These are phyloP conservation scores for Barnettozyma populi DNA, from an alignment of 805 yeast species.

Conservation along the genomic window DNA sequence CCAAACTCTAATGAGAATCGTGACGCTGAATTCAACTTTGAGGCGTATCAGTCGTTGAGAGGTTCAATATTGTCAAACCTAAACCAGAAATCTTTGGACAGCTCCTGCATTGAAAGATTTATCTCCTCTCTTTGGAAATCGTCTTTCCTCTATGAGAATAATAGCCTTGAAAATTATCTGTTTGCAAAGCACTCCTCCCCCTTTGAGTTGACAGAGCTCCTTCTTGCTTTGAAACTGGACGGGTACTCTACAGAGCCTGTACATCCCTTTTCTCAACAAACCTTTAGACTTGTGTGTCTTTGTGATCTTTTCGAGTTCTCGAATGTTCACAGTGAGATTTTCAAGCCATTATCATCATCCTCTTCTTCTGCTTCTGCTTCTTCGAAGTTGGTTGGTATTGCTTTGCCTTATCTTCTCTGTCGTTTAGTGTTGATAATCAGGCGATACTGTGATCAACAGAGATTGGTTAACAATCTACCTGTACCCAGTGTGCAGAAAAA, in stretches of 20 bases:
- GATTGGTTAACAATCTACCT: conserved; percentile 57
- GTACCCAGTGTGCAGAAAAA: conserved; percentile 56
- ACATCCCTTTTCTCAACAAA: conserved; percentile 35
- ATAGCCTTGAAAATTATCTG: conserved; percentile 43
- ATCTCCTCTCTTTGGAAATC: conserved; percentile 48
- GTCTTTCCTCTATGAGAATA: conserved; percentile 55
- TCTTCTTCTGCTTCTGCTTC: not conserved
- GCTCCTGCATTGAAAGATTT: conserved; percentile 35
- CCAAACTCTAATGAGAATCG: conserved; percentile 24
- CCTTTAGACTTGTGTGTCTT: conserved; percentile 53
- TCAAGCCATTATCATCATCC: conserved; percentile 6
- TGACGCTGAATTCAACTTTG: conserved; percentile 42
- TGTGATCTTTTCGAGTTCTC: conserved; percentile 40
- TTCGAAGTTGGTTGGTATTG: conserved; percentile 14
- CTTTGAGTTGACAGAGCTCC: conserved; percentile 31
- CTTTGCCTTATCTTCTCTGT: conserved; percentile 46
- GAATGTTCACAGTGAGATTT: conserved; percentile 20
- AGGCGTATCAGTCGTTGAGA: conserved; percentile 39
- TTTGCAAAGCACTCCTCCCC: conserved; percentile 26
- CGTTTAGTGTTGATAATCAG: conserved; percentile 58
- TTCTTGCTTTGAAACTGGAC: conserved; percentile 39
- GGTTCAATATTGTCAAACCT: conserved; percentile 37
- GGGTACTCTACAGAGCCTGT: conserved; percentile 54
- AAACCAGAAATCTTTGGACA: conserved; percentile 21
- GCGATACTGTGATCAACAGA: conserved; percentile 58